These are phyloP conservation scores for Leishmania mexicana DNA, from an alignment of 208 protist species.

Conservation along the genomic window DNA sequence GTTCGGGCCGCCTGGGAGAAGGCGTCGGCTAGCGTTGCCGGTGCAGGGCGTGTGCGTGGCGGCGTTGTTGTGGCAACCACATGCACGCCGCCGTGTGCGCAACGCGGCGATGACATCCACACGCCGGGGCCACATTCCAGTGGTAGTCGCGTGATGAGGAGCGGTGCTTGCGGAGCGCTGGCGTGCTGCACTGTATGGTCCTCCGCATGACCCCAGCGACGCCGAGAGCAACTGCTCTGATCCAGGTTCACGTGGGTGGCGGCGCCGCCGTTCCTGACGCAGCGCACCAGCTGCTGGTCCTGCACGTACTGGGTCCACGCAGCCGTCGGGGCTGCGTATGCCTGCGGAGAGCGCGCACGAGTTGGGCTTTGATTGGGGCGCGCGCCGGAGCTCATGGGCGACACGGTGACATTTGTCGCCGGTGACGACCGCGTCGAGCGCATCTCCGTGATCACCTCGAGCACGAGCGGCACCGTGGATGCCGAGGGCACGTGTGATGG, in stretches of 20 bases:
- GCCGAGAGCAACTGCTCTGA: conserved; percentile 18
- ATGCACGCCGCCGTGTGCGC: conserved; percentile 1
- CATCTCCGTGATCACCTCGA: conserved; percentile 22
- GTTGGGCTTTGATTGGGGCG: neutral
- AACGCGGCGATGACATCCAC: conserved; percentile 39
- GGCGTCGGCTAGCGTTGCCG: conserved; percentile 14
- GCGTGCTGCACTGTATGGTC: neutral
- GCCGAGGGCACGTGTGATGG: neutral
- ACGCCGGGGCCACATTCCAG: conserved; percentile 69
- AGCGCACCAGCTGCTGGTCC: conserved; percentile 1
- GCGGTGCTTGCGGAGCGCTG: conserved; percentile 11
- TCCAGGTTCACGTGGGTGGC: neutral
- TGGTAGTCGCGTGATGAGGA: conserved; percentile 58
- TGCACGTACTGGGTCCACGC: conserved; percentile 16
- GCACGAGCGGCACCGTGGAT: neutral
- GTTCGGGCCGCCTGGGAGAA: conserved; percentile 11
- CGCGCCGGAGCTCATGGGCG: conserved; percentile 12
- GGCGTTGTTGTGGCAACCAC: conserved; percentile 17
- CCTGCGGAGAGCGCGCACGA: neutral
- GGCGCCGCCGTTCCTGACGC: neutral
- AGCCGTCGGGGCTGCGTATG: conserved; percentile 12
- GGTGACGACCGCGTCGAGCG: neutral
- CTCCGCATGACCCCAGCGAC: conserved; percentile 4
- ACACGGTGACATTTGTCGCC: conserved; percentile 24
- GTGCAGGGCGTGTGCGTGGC: neutral